Percentiles rank a stretch among this genome's conserved stretches.
These are phyloP conservation scores for Nakaseomyces nivariensis DNA, from an alignment of 1,139 yeast species.

Conservation along the genomic window DNA sequence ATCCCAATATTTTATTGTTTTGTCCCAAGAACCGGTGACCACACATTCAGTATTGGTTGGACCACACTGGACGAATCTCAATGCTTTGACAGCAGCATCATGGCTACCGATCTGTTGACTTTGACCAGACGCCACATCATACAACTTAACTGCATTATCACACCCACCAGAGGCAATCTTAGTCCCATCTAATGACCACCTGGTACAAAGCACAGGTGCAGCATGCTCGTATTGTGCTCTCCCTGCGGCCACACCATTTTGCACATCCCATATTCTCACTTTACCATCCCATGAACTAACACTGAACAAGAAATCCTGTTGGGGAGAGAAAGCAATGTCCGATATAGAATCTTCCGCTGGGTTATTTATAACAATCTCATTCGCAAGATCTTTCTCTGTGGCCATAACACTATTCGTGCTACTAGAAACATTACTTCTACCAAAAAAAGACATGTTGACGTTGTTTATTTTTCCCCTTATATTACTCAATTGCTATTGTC, in stretches of 20 bases:
- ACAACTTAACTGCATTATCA: conserved; percentile 79
- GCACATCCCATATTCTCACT: conserved; percentile 84
- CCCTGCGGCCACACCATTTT: conserved; percentile 60
- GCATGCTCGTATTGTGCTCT: conserved; percentile 85
- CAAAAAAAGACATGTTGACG: conserved; percentile 22
- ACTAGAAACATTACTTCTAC: conserved; percentile 12
- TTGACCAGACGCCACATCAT: conserved; percentile 77
- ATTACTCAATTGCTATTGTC: neutral
- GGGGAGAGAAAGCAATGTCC: conserved; percentile 89
- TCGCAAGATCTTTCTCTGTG: conserved; percentile 59
- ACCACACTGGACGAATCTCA: conserved; percentile 74
- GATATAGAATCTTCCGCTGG: conserved; percentile 90
- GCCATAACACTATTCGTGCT: conserved; percentile 34
- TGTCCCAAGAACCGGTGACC: conserved; percentile 96
- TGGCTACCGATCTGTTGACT: conserved; percentile 79
- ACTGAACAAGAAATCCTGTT: conserved; percentile 63
- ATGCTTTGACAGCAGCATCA: conserved; percentile 67
- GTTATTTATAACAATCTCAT: conserved; percentile 67
- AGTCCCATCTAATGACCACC: conserved; percentile 83
- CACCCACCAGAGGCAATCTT: conserved; percentile 87
- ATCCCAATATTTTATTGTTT: conserved; percentile 75
- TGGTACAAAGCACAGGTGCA: conserved; percentile 73
- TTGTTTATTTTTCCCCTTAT: neutral
- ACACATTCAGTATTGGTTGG: conserved; percentile 73
- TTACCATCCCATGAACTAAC: conserved; percentile 94